Evolutionary conservation across 306 rosid species (phyloP).

Genomic region (Cicer judaicum): DNA sequence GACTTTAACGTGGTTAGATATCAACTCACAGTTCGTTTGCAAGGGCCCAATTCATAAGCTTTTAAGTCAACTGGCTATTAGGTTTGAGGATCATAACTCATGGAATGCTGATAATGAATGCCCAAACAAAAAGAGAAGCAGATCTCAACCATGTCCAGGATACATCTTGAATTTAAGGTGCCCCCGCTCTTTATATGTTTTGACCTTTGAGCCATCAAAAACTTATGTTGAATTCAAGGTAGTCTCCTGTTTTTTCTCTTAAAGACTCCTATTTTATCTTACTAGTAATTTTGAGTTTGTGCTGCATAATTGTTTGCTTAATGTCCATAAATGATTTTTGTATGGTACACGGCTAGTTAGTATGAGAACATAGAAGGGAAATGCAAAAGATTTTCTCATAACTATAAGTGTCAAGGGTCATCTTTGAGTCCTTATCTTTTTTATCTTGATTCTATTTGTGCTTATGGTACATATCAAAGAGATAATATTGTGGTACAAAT

Average conservation of each 20-base stretch:
- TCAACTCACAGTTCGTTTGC: slow-evolving; percentile 80
- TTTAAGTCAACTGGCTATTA: slow-evolving; percentile 74
- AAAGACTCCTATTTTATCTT: neutral
- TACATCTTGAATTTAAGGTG: slow-evolving; percentile 80
- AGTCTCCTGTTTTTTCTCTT: slow-evolving; percentile 40
- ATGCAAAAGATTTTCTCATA: neutral
- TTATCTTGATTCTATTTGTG: neutral
- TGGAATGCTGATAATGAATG: slow-evolving; percentile 46
- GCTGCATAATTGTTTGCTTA: slow-evolving; percentile 29
- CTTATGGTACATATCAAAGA: neutral
- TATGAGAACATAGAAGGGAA: neutral
- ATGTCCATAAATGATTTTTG: slow-evolving; percentile 29
- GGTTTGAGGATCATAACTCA: slow-evolving; percentile 57
- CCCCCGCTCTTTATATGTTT: slow-evolving; percentile 78
- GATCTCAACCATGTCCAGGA: slow-evolving; percentile 65
- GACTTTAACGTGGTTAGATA: slow-evolving; percentile 80
- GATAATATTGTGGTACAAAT: neutral
- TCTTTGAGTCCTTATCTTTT: neutral
- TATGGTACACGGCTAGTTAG: neutral
- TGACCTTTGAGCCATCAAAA: slow-evolving; percentile 84
- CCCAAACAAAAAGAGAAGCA: slow-evolving; percentile 72
- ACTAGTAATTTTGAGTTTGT: slow-evolving; percentile 21
- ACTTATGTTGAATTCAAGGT: slow-evolving; percentile 89
- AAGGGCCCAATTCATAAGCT: slow-evolving; percentile 91
- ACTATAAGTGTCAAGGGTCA: slow-evolving; percentile 19